Evolutionary conservation across 306 rosid species (phyloP).

Genomic region (Medicago truncatula): DNA sequence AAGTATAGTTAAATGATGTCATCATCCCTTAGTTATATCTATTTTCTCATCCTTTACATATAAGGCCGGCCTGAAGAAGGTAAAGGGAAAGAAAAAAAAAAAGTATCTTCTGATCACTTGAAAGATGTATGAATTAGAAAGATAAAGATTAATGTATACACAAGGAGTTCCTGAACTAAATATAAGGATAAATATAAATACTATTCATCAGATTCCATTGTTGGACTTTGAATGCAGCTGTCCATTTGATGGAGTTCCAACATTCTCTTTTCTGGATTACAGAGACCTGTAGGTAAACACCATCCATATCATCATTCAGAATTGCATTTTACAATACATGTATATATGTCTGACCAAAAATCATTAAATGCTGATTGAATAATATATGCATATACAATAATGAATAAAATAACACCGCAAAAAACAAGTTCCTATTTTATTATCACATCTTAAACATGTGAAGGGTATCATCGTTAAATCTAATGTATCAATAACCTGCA

Average conservation of each 20-base stretch:
- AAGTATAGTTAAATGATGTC: constrained; percentile 22
- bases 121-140: constrained; percentile 37
- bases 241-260: constrained; percentile 85
- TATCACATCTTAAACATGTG: constrained; percentile 16
- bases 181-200: neutral
- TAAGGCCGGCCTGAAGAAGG: neutral
- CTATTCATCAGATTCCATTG: constrained; percentile 69
- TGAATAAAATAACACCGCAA: constrained; percentile 1
- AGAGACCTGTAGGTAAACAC: constrained; percentile 70
- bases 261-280: constrained; percentile 81
- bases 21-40: constrained; percentile 39
- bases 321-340: neutral
- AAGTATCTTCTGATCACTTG: neutral
- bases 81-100: constrained; percentile 11
- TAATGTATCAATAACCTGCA: constrained; percentile 10
- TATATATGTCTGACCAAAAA: constrained; percentile 21
- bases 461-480: constrained; percentile 13
- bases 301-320: constrained; percentile 20
- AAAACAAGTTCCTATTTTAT: neutral
- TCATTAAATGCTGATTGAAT: constrained; percentile 16
- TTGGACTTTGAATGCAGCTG: constrained; percentile 76
- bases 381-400: constrained; percentile 3
- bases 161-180: constrained; percentile 31
- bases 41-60: constrained; percentile 39
- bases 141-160: constrained; percentile 27